Percentiles rank a stretch among this genome's conserved stretches.
These are phyloP conservation scores for Bruguiera parviflora DNA, from an alignment of 345 rosid genomes.

Conservation along the genomic window DNA sequence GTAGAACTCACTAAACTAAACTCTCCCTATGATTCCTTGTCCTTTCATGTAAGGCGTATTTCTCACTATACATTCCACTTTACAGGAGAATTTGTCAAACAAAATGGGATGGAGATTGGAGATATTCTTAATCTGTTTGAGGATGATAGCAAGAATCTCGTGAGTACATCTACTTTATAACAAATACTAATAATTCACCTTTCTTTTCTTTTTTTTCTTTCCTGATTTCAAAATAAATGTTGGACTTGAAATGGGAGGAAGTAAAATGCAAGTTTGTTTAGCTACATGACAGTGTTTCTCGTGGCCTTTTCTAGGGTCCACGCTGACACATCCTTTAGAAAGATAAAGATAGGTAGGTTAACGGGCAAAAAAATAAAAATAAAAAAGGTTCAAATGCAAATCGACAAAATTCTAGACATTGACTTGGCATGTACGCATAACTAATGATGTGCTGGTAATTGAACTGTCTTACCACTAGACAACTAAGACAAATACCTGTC, in stretches of 20 bases:
- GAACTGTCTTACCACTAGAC: neutral
- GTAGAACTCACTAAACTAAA: constrained; percentile 24
- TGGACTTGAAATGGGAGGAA: constrained; percentile 18
- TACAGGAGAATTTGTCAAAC: constrained; percentile 61
- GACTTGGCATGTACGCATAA: neutral
- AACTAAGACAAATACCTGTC: neutral
- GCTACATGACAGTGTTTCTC: constrained; percentile 33
- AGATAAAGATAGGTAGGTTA: constrained; percentile 15
- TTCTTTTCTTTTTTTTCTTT: neutral
- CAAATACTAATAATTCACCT: neutral
- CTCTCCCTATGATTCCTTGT: neutral
- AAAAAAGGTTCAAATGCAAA: constrained; percentile 5
- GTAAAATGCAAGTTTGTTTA: constrained; percentile 35
- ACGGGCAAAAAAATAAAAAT: neutral
- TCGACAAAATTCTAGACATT: constrained; percentile 11
- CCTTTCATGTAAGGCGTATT: neutral
- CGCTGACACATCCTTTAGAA: constrained; percentile 21
- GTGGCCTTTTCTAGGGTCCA: constrained; percentile 9
- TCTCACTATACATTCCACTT: neutral
- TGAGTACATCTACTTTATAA: constrained; percentile 42
- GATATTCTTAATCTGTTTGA: constrained; percentile 66
- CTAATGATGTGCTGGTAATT: constrained; percentile 8
- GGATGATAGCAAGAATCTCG: constrained; percentile 70
- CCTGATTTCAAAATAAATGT: constrained; percentile 13
- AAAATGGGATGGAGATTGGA: constrained; percentile 43